Evolutionary conservation across 2,329 filamentous ascomycete species (phyloP), one percentile per base, ranked within the genome.

Genomic region (Elsinoe fawcettii): DNA sequence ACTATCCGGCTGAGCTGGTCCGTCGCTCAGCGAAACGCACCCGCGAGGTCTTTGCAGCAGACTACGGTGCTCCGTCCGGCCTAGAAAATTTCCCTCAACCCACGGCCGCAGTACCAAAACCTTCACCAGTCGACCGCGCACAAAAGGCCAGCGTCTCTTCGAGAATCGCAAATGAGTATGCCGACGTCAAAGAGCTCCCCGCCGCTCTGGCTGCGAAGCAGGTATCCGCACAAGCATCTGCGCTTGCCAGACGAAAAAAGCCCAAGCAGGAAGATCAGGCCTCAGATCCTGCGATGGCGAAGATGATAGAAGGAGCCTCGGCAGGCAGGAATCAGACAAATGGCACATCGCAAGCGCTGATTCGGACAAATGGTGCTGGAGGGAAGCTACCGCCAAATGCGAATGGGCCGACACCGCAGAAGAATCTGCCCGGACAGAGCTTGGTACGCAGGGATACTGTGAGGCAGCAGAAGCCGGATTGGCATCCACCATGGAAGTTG

Each of bases 401-500:
- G 4, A 80, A 78, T 59, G 78, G 78, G 8, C 77, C 78, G 12
- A 79, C 77, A 32, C 73, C 73, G 20, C 76, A 77, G 62, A 71
- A 73, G 51, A 72, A 80, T 55, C 71, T 75, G 25, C 76, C 76
- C 14, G 76, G 76, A 1, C 78, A 77, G 58, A 83, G 81, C 63
- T 70, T 87, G 58, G 80, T 87, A 16, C 76, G 83, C 58, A 79
- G 83, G 64, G 82, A 84, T 41, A 82, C 80, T 14, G 80, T 85
- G 56, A 77, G 81, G 64, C 84, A 86, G 64, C 78, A 84, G 58
- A 90, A 86, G 70, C 95, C 95, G 0, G 87, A 96, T 59, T 99
- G 93, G 93, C 93, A 99, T 70, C 83, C 91, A 60, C 95, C 95
- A 11, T 99, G 95, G 93, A 97, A 96, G 80, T 79, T 97, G 60